Base-by-base conservation (phyloP, 805 yeast species). In the Spathaspora sp. region DNA sequence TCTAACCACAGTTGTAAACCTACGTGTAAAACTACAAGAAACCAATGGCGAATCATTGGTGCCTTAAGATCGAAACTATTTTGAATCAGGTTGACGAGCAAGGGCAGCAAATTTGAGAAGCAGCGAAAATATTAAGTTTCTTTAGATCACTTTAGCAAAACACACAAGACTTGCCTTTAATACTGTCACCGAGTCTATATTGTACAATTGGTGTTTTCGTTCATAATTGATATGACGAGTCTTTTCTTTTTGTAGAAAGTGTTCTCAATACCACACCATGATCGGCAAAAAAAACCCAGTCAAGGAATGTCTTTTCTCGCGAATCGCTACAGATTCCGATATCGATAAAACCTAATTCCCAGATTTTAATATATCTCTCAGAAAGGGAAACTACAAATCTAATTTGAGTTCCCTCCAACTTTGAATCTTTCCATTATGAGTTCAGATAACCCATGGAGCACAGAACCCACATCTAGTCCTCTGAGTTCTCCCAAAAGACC, bases 401-500 rank as follows among this genome's bases (percentile, higher is more conserved):
- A 10, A 31, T 31, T 31, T 31, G 35, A 31, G 35, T 10, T 31
- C n/a, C 6, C 26, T n/a, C 32, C 4, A 29, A 29, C 32, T 29
- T 29, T 9, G 14, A 29, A 12, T 28, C 45, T 26, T 35, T 26
- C 18, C 11, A 23, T 26, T 2, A 49, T 49, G 52, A 45, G 42
- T 46, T 46, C 46, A 23, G 50, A 50, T 42, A 39, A 49, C 31
- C 52, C 46, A 3, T 50, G 46, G 46, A 17, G 6, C 6, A 23
- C 20, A 8, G 46, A 46, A 9, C 32, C 43, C 20, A 12, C 28
- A 11, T 17, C 31, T 17, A 12, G 29, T 16, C 28, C 26, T 14
- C 29, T 31, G 20, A 26, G 42, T 16, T 42, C 51, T 6, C 48
- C 39, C 19, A 35, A 49, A 19, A 43, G 39, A 11, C 19, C 44